phyloP scores from a whole-genome alignment of 225 moss, liverwort and hornwort species.

The Physcomitrellopsis africana region DNA sequence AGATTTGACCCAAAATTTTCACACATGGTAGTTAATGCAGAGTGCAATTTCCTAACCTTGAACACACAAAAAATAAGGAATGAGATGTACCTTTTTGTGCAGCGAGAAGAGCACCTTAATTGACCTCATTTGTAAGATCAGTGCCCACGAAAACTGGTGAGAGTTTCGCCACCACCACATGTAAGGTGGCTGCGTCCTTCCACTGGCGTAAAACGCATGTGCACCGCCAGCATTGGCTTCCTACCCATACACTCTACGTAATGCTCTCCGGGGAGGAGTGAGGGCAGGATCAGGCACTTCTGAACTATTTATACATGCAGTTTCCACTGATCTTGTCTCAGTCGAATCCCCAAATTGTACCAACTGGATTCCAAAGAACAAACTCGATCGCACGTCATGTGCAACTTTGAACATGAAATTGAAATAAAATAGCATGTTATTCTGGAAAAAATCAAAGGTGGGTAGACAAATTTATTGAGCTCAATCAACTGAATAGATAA shows the following conservation, averaged over 20 bases:
- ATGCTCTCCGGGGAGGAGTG: constrained; percentile 83
- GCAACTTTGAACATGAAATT: background rate
- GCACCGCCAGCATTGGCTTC: constrained; percentile 83
- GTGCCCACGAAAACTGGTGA: constrained; percentile 87
- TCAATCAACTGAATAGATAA: background rate
- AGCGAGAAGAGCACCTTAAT: constrained; percentile 90
- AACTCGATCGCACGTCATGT: constrained; percentile 18
- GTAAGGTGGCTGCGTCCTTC: constrained; percentile 57
- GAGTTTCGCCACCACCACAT: constrained; percentile 70
- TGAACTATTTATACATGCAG: constrained; percentile 88
- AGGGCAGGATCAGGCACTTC: constrained; percentile 94
- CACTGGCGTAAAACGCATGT: constrained; percentile 87
- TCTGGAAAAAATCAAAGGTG: background rate
- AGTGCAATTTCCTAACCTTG: background rate
- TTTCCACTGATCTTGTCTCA: constrained; percentile 83
- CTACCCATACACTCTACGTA: constrained; percentile 83
- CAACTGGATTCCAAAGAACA: constrained; percentile 47
- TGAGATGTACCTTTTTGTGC: constrained; percentile 67
- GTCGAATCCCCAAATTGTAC: constrained; percentile 96
- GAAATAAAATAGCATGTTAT: constrained; percentile 18
- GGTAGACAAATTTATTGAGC: background rate
- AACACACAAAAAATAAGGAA: background rate
- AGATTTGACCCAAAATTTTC: constrained; percentile 1
- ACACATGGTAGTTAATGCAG: background rate
- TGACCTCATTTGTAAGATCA: constrained; percentile 93